Percentiles rank a stretch among this genome's conserved stretches.
phyloP scores from a whole-genome alignment of 139 green algal genomes.

The Chlorella sp. region DNA sequence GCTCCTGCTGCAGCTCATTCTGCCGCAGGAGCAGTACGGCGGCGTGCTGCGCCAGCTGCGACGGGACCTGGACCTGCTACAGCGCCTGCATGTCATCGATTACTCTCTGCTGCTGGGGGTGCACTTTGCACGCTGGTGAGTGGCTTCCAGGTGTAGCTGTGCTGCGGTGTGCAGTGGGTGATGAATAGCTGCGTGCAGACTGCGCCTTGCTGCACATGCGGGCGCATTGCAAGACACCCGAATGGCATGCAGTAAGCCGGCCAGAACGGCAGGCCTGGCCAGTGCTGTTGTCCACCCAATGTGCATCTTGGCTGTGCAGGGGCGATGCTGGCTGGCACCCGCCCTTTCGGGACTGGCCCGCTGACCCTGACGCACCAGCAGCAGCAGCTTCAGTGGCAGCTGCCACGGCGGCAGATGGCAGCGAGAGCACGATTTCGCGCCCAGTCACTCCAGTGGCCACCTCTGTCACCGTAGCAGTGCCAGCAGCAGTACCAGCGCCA shows the following conservation, averaged over 20 bases:
- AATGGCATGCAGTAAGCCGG: too few species aligned
- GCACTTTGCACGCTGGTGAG: conserved; percentile 44
- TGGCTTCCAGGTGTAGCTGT: too few species aligned
- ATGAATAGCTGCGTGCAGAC: too few species aligned
- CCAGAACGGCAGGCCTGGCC: too few species aligned
- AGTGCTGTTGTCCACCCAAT: too few species aligned
- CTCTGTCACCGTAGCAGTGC: background rate
- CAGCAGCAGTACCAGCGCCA: background rate
- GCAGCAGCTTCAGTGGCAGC: background rate
- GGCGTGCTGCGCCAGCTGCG: conserved; percentile 63
- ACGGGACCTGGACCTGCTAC: conserved; percentile 68
- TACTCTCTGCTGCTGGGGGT: conserved; percentile 79
- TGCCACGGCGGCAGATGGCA: too few species aligned
- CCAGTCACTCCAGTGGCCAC: too few species aligned
- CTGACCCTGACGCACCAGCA: background rate
- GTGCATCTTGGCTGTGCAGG: too few species aligned
- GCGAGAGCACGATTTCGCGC: too few species aligned
- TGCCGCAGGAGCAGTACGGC: background rate
- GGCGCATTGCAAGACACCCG: too few species aligned
- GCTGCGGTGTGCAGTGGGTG: too few species aligned
- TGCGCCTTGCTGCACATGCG: too few species aligned
- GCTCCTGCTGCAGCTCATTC: background rate
- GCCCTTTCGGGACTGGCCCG: conserved; percentile 29
- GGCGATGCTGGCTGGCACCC: conserved; percentile 43
- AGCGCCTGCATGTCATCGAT: conserved; percentile 79